A percentile compares a stretch with the other conserved stretches of the same genome.
Conservation (phyloP, 208 protist genomes). For the Crithidia mellificae region DNA sequence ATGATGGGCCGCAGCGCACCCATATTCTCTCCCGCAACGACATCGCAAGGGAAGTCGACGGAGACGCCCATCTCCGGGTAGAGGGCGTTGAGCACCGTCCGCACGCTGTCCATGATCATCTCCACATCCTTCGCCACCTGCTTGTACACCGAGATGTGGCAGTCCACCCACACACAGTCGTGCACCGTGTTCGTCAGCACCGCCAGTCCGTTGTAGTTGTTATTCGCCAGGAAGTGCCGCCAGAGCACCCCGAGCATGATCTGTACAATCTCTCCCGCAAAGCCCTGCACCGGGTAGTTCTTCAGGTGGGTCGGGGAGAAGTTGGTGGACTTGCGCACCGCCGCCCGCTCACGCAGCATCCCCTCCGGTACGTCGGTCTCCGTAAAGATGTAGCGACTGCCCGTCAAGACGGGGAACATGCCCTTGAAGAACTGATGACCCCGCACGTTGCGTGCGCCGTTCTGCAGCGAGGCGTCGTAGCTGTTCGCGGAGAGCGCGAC, state of each 20-base stretch:
- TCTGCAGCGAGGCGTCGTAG: conserved; percentile 86
- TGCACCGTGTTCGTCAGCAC: conserved; percentile 93
- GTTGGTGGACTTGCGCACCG: conserved; percentile 84
- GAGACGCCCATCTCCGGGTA: conserved; percentile 84
- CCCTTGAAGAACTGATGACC: conserved; percentile 92
- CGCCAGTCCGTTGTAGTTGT: conserved; percentile 91
- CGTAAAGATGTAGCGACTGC: conserved; percentile 90
- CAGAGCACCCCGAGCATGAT: conserved; percentile 92
- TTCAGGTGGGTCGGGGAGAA: conserved; percentile 92
- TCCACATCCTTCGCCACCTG: conserved; percentile 85
- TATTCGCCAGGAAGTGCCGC: conserved; percentile 78
- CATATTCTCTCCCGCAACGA: conserved; percentile 89
- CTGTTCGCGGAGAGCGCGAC: conserved; percentile 89
- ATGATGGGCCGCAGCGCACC: conserved; percentile 76
- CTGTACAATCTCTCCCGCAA: conserved; percentile 93
- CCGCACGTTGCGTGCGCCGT: conserved; percentile 81
- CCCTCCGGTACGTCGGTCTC: conserved; percentile 84
- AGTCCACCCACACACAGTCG: conserved; percentile 94
- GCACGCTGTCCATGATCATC: conserved; percentile 84
- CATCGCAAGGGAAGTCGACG: conserved; percentile 90
- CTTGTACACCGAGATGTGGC: conserved; percentile 77
- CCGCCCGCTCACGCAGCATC: conserved; percentile 59
- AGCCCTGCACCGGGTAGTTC: conserved; percentile 94
- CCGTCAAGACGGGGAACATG: conserved; percentile 91
- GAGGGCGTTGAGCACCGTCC: conserved; percentile 73